Evolutionary conservation across 1,139 yeast genomes (phyloP).

Genomic region (Lodderomyces jiufengensis): DNA sequence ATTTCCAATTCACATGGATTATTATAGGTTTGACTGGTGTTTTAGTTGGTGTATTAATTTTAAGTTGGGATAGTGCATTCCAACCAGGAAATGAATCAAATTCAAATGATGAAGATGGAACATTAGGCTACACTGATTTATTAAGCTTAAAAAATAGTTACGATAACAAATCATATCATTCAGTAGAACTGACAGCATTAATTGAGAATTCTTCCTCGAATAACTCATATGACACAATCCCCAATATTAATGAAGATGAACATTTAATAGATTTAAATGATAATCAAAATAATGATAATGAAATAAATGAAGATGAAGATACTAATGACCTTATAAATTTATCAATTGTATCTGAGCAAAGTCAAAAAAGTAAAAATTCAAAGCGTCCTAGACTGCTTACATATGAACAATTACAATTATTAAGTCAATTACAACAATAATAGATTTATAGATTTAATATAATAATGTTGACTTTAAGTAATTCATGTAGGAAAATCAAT

Average conservation of each 20-base stretch:
- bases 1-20: slow-evolving; percentile 33
- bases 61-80: slow-evolving; percentile 45
- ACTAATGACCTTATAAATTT: slow-evolving; percentile 2
- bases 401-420: slow-evolving; percentile 12
- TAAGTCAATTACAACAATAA: slow-evolving; percentile 10
- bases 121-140: not conserved
- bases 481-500: no score
- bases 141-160: not conserved
- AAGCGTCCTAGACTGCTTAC: slow-evolving; percentile 7
- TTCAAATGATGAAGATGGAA: not conserved
- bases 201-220: slow-evolving; percentile 6
- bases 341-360: slow-evolving; percentile 2
- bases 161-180: slow-evolving; percentile 4
- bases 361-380: not conserved
- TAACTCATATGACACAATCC: slow-evolving; percentile 3
- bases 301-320: not conserved
- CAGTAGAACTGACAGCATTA: slow-evolving; percentile 4
- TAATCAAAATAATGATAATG: not conserved
- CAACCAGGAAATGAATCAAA: slow-evolving; percentile 13
- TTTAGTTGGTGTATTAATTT: slow-evolving; percentile 38
- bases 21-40: slow-evolving; percentile 38
- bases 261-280: not conserved
- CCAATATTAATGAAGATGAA: slow-evolving; percentile 4
- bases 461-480: not conserved
- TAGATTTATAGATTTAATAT: not conserved